Conservation (phyloP, 164 flowering plant genomes). For the Tetracentron sinense region DNA sequence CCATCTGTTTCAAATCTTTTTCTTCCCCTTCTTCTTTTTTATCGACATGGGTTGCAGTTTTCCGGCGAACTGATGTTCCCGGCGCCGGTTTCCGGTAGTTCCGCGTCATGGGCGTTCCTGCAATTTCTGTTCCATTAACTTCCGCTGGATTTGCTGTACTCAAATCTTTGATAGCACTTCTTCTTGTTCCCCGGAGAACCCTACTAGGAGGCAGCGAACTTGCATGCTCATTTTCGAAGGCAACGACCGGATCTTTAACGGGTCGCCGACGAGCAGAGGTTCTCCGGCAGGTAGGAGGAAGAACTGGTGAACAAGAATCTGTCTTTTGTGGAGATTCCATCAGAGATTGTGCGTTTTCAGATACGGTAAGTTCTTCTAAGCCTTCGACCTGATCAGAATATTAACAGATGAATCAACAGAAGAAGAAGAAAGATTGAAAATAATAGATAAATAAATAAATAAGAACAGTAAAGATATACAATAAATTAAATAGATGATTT, state of each 20-base stretch:
- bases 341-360: background rate
- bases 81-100: constrained; percentile 9
- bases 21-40: background rate
- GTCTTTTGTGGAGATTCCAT: background rate
- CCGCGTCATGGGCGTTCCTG: constrained; percentile 11
- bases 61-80: constrained; percentile 7
- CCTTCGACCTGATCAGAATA: constrained; percentile 26
- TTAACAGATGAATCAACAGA: no score
- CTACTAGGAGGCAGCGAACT: constrained; percentile 10
- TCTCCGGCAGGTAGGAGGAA: constrained; percentile 14
- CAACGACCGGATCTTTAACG: constrained; percentile 1
- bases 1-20: background rate
- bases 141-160: background rate
- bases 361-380: constrained; percentile 15
- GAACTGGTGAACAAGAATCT: constrained; percentile 2
- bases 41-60: background rate
- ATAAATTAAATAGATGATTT: background rate
- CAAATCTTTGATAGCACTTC: constrained; percentile 3
- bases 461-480: background rate
- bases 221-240: constrained; percentile 6
- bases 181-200: constrained; percentile 10
- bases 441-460: background rate
- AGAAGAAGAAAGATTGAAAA: background rate
- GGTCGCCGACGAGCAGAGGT: constrained; percentile 8
- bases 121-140: background rate